Base-by-base conservation (phyloP, 495 filamentous ascomycete species). In the Xylona heveae region DNA sequence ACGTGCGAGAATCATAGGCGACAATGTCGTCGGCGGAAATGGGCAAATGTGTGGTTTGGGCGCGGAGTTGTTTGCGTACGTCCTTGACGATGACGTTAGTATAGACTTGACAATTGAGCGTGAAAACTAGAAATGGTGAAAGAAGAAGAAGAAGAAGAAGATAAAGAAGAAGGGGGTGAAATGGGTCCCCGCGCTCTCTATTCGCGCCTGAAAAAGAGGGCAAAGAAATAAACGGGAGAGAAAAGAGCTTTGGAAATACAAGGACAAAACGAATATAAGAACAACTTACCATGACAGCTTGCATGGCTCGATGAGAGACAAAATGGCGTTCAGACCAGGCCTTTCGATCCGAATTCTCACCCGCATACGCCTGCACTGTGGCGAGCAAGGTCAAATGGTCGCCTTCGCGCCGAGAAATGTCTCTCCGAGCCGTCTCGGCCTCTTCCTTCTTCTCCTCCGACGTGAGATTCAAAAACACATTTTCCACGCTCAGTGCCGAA, bases 371-470 rank as follows among this genome's bases (percentile, higher is more conserved):
- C 41, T 80, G 79, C 41, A 94, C 78, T 0, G 84, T 77, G 0
- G 70, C 68, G 1, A 99, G 57, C 43, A 84, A 67, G 1, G 84
- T 93, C 31, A 95, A 51, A 37, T 94, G 74, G 45, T 99, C 90
- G 14, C 90, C 90, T 50, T 92, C 78, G 27, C 82, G 58, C 2
- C 78, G 64, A 34, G 66, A 70, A 0, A 97, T 62, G 42, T 82
- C 75, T 15, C 65, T 68, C 12, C 83, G 64, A 5, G 69, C 66
- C 6, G 59, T 55, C 36, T 85, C 77, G 0, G 77, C 76, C 29
- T 74, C 61, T 39, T 92, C 82, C 27, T 68, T 69, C 29, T 67
- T 72, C 39, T 93, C 84, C 35, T 94, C 88, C 0, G 77, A 74
- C 4, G 65, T 66, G 0, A 78, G 58, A 31, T 81, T 79, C 7